Conservation (phyloP, 2,329 filamentous ascomycete species). For the Aspergillus spinulosporus region DNA sequence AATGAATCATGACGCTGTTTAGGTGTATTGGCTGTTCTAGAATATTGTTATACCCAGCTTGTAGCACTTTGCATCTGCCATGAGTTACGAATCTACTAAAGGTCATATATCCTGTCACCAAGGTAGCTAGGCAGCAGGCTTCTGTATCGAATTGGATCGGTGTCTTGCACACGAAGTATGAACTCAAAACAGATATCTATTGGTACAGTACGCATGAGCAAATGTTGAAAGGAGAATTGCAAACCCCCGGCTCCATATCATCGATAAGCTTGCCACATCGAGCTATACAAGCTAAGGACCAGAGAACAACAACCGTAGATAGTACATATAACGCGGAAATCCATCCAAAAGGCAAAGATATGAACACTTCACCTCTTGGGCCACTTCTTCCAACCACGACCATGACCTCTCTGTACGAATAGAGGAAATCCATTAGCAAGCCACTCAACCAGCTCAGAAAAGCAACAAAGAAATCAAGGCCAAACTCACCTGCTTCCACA, state of each 20-base stretch:
- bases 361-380: slow-evolving; percentile 52
- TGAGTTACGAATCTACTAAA: background rate
- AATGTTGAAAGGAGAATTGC: slow-evolving; percentile 7
- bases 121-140: background rate
- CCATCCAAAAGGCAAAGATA: slow-evolving; percentile 3
- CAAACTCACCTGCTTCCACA: slow-evolving; percentile 82
- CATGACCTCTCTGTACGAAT: slow-evolving; percentile 64
- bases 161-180: slow-evolving; percentile 10
- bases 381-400: slow-evolving; percentile 73
- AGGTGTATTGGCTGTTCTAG: background rate
- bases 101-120: background rate
- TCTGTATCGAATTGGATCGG: background rate
- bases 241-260: slow-evolving; percentile 18
- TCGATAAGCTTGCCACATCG: slow-evolving; percentile 8
- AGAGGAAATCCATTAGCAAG: slow-evolving; percentile 36
- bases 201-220: slow-evolving; percentile 23
- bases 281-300: slow-evolving; percentile 12
- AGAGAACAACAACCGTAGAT: slow-evolving; percentile 18
- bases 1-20: slow-evolving; percentile 13
- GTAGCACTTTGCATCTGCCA: background rate
- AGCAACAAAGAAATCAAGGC: background rate
- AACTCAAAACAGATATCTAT: slow-evolving; percentile 18
- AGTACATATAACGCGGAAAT: slow-evolving; percentile 16
- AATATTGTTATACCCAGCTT: background rate
- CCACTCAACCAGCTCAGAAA: background rate